Base-by-base conservation (phyloP, 1,284 basidiomycete genomes). In the Cystobasidium pallidum region DNA sequence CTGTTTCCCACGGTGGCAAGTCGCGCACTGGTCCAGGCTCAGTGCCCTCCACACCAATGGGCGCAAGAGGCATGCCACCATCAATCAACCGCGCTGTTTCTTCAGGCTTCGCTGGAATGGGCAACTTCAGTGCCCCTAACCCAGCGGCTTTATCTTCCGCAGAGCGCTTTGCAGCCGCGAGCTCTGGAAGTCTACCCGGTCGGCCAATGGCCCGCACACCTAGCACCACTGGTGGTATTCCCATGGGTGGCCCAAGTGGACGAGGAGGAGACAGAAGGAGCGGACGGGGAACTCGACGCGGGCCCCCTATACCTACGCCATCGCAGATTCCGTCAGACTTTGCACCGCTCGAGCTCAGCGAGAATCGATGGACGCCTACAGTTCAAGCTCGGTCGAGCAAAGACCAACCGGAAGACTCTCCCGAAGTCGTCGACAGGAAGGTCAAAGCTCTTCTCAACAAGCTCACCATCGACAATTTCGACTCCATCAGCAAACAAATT, bases 381-480 rank as follows among this genome's bases (percentile, higher is more conserved):
- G 78, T 77, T 26, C 84, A 84, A n/a, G 65, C 68, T 54, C 68
- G 63, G 1, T 49, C 24, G 15, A 41, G 51, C 21, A 49, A 66
- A 49, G 63, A 49, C 34, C 61, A 66, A 51, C 66, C 90, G 61
- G 81, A 84, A 19, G 89, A 91, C 67, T 89, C 90, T 3, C 88
- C 91, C 0, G 90, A 90, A 77, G 82, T 90, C 76, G 91, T 97
- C 39, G 92, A 95, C 78, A 89, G 93, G 73, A 97, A 96, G 84
- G 94, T 98, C 84, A 94, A 92, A 83, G 85, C 84, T 65, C 82
- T 97, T 74, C 89, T 99, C 79, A 98, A 98, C 87, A 97, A 95
- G 84, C 87, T 98, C 61, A 95, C 94, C 0, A 89, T 94, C 86
- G 93, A 97, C 84, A 92, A 91, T 80, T 98, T 98, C 85, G 92